Evolutionary conservation across 1,284 basidiomycete species (phyloP).

Genomic region (Heterobasidion irregulare): DNA sequence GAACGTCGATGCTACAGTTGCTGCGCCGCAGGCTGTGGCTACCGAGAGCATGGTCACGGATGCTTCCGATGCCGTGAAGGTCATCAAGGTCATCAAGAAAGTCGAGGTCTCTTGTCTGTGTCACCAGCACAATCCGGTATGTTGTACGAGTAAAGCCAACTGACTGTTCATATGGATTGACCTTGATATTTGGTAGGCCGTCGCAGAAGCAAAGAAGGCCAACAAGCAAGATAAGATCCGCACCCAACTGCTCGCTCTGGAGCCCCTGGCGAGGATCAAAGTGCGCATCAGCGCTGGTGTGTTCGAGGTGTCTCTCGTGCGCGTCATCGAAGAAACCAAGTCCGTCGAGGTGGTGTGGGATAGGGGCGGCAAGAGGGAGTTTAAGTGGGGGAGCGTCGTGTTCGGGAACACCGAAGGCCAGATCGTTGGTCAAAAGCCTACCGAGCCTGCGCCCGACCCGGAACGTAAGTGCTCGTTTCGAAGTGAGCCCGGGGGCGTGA

Average conservation of each 20-base stretch:
- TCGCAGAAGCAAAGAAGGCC: constrained; percentile 65
- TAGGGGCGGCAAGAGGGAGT: constrained; percentile 56
- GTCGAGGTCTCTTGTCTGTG: constrained; percentile 69
- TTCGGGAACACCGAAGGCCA: constrained; percentile 40
- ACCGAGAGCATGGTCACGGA: constrained; percentile 6
- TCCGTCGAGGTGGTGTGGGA: constrained; percentile 80
- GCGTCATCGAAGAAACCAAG: constrained; percentile 57
- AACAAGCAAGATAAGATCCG: constrained; percentile 60
- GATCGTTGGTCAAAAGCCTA: constrained; percentile 56
- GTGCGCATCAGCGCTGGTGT: constrained; percentile 71
- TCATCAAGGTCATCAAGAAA: constrained; percentile 63
- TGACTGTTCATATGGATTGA: not conserved
- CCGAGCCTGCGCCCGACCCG: constrained; percentile 32
- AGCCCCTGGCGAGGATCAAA: constrained; percentile 67
- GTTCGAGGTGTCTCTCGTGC: constrained; percentile 71
- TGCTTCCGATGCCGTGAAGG: constrained; percentile 23
- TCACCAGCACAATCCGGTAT: constrained; percentile 75
- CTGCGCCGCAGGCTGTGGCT: not conserved
- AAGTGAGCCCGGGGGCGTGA: not conserved
- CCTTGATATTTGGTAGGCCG: constrained; percentile 32
- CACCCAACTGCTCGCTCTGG: constrained; percentile 58
- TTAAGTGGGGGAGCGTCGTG: constrained; percentile 73
- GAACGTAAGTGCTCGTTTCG: constrained; percentile 23
- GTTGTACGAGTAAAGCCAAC: constrained; percentile 20
- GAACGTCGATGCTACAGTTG: constrained; percentile 11